Conservation (phyloP, 257 asterid genomes). For the Ajuga chamaepitys region DNA sequence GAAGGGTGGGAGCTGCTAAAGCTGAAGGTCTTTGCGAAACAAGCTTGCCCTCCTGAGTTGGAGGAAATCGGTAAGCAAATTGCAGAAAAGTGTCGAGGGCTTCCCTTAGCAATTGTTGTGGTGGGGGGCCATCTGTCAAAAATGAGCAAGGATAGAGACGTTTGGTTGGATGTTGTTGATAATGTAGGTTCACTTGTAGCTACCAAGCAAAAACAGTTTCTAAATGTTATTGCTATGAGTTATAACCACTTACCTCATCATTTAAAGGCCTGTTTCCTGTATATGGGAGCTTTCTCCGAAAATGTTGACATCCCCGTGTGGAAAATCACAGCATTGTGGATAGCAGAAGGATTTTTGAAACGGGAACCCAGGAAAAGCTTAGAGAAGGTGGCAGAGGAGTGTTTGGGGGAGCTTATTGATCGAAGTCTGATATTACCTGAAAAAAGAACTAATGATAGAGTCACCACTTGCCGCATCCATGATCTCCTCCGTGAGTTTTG, state of each 20-base stretch:
- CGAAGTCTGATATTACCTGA: constrained; percentile 26
- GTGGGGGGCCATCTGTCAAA: constrained; percentile 19
- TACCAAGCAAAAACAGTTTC: constrained; percentile 8
- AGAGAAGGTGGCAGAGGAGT: constrained; percentile 27
- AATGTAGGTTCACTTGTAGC: constrained; percentile 19
- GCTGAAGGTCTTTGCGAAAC: constrained; percentile 19
- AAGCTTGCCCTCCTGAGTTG: constrained; percentile 18
- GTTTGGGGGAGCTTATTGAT: constrained; percentile 26
- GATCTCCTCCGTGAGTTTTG: constrained; percentile 32
- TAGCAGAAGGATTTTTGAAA: constrained; percentile 32
- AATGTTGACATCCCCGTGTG: constrained; percentile 20
- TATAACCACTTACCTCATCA: constrained; percentile 28
- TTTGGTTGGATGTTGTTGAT: constrained; percentile 18
- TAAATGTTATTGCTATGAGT: constrained; percentile 22
- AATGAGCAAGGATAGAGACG: constrained; percentile 5
- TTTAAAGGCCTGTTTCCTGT: constrained; percentile 29
- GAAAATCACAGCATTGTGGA: constrained; percentile 22
- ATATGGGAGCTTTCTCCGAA: constrained; percentile 35
- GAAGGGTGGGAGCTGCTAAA: constrained; percentile 31
- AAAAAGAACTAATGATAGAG: constrained; percentile 17
- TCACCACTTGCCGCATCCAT: constrained; percentile 27
- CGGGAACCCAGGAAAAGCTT: neutral
- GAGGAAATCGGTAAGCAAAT: constrained; percentile 27
- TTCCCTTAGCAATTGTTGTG: constrained; percentile 27
- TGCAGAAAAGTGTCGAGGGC: constrained; percentile 21